A percentile compares a stretch with the other conserved stretches of the same genome.
Conservation (phyloP, 768 basidiomycete genomes). For the Russula ochroleuca region DNA sequence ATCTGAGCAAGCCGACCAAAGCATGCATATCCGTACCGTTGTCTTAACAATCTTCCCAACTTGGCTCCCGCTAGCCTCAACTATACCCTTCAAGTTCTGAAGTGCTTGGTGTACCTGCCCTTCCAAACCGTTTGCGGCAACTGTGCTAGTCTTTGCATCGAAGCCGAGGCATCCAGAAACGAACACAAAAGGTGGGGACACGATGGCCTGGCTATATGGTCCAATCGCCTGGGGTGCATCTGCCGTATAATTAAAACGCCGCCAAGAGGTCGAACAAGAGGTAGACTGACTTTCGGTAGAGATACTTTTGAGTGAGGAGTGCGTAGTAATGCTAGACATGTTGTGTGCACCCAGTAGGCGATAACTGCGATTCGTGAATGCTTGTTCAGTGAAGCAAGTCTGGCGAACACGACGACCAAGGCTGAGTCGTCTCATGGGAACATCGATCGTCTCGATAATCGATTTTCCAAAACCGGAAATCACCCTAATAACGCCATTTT, state of each 20-base stretch:
- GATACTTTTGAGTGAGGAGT: slow-evolving; percentile 37
- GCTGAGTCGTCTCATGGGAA: neutral
- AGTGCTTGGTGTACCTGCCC: slow-evolving; percentile 80
- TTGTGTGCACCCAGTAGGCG: neutral
- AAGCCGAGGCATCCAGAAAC: slow-evolving; percentile 86
- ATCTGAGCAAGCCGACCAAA: neutral
- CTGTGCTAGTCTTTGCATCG: slow-evolving; percentile 62
- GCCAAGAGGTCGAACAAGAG: neutral
- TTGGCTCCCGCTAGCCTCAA: slow-evolving; percentile 78
- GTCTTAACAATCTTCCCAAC: slow-evolving; percentile 85
- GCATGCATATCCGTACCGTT: slow-evolving; percentile 54
- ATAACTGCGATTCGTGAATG: neutral
- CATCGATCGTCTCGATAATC: neutral
- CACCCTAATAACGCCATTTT: too few relatives aligned
- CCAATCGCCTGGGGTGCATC: slow-evolving; percentile 78
- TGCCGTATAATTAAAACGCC: slow-evolving; percentile 32
- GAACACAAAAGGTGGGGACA: slow-evolving; percentile 80
- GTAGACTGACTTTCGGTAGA: slow-evolving; percentile 33
- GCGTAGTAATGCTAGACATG: slow-evolving; percentile 36
- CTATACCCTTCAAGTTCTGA: slow-evolving; percentile 77
- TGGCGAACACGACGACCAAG: slow-evolving; percentile 1
- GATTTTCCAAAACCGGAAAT: neutral
- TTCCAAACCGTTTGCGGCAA: slow-evolving; percentile 72
- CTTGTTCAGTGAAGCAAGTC: neutral
- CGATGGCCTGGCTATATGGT: slow-evolving; percentile 86